These are phyloP conservation scores for Aspergillus panamensis DNA, from an alignment of 495 filamentous ascomycete species.

Conservation along the genomic window DNA sequence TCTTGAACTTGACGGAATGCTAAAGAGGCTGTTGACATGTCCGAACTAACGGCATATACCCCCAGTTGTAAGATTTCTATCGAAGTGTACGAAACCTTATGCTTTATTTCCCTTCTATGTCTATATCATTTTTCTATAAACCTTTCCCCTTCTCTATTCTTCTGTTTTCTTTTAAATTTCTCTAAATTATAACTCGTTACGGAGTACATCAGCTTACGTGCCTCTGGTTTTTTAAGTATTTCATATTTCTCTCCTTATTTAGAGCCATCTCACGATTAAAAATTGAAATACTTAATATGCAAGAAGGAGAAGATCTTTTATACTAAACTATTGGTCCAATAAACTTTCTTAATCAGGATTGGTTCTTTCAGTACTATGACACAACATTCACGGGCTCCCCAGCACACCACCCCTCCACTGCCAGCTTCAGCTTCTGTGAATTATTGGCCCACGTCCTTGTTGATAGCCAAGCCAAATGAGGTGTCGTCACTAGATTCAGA, in stretches of 20 bases:
- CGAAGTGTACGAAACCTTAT: background rate
- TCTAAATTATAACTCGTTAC: background rate
- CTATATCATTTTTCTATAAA: background rate
- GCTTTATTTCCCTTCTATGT: background rate
- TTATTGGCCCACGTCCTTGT: conserved; percentile 24
- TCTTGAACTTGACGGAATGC: background rate
- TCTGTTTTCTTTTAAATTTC: background rate
- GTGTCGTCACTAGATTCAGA: conserved; percentile 31
- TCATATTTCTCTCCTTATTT: background rate
- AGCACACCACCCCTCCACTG: conserved; percentile 21
- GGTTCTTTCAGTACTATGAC: background rate
- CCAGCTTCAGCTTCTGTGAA: conserved; percentile 17
- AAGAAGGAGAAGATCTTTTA: background rate
- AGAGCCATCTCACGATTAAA: too few relatives aligned
- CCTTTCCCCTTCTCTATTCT: background rate
- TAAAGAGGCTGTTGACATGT: background rate
- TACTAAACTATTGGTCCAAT: too few relatives aligned
- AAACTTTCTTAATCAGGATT: too few relatives aligned
- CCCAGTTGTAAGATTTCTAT: conserved; percentile 1
- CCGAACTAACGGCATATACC: conserved; percentile 10
- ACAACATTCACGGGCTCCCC: conserved; percentile 22
- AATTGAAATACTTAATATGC: background rate
- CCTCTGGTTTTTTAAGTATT: background rate
- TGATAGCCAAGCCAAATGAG: conserved; percentile 34
- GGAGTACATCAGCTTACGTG: background rate